phyloP scores from a whole-genome alignment of 257 asterid species.

The Echites panduratus region DNA sequence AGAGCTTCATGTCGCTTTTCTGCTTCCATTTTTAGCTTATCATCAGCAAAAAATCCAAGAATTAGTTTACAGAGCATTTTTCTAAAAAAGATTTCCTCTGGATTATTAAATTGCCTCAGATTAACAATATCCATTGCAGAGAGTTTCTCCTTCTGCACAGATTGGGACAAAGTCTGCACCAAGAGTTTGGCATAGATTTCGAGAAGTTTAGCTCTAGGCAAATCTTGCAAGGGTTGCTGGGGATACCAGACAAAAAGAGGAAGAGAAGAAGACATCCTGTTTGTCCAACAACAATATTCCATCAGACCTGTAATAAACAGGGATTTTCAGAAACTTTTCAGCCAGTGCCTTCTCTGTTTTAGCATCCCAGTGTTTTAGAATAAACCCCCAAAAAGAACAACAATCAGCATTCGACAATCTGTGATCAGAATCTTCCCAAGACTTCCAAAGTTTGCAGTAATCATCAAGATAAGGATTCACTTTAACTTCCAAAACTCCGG shows the following conservation, averaged over 20 bases:
- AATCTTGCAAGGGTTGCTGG: conserved; percentile 21
- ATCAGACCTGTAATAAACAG: conserved; percentile 21
- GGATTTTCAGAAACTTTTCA: conserved; percentile 24
- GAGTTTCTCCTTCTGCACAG: conserved; percentile 14
- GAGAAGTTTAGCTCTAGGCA: conserved; percentile 25
- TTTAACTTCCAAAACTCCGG: conserved; percentile 22
- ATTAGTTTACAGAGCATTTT: conserved; percentile 19
- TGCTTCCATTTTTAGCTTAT: conserved; percentile 21
- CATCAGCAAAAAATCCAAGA: conserved; percentile 33
- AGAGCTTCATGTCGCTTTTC: conserved; percentile 19
- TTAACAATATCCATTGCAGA: conserved; percentile 11
- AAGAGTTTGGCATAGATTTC: conserved; percentile 25
- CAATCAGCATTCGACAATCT: conserved; percentile 22
- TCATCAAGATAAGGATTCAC: conserved; percentile 26
- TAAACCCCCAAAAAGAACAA: conserved; percentile 30
- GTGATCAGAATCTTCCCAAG: conserved; percentile 20
- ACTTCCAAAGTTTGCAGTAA: conserved; percentile 30
- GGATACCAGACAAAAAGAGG: conserved; percentile 39
- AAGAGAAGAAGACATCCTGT: conserved; percentile 22
- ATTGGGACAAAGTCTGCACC: conserved; percentile 24
- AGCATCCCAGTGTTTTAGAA: conserved; percentile 24
- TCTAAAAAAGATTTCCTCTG: conserved; percentile 13
- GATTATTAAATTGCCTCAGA: conserved; percentile 13
- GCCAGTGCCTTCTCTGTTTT: conserved; percentile 10
- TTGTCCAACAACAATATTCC: conserved; percentile 21